Evolutionary conservation across 2,329 filamentous ascomycete genomes (phyloP), one percentile per base, ranked within the genome.

Genomic region (Phyllosticta citrichinensis): DNA sequence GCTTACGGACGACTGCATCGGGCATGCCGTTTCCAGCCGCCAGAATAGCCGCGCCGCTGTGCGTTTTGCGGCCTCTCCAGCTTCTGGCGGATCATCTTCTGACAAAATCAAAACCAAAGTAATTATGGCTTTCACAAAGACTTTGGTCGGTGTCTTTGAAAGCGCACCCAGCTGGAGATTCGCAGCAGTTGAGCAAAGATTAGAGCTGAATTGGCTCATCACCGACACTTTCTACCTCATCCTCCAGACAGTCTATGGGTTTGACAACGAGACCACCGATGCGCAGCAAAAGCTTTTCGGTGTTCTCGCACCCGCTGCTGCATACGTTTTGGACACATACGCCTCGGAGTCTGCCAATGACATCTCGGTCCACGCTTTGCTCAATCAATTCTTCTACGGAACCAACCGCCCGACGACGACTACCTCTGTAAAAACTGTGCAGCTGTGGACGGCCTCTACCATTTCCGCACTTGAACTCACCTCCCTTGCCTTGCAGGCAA

Each of bases 121-220:
- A 19, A 79, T 91, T 50, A 77, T 87, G 54, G 85, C 87, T 3
- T 88, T 93, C 67, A 86, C 87, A 6, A 86, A 88, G 65, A 86
- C 87, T 1, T 81, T 90, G 64, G 82, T 95, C 24, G 91, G 96
- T 68, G 83, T 95, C 6, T 87, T 95, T 66, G 91, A 96, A 75
- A 94, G 88, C 72, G 89, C 88, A 47, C 83, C 85, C 30, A 91
- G 86, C 5, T 99, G 93, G 94, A 87, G 87, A 66, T 97, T 95
- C 70, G 80, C 83, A 6, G 80, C 82, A 1, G 80, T 84, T 11
- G 78, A 85, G 25, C 87, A 92, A 65, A 85, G 87, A 52, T 83
- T 85, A 57, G 79, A 85, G 61, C 81, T 97, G 56, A 83, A 89
- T 62, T 80, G 81, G 19, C 80, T 81, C 52, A 83, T 96, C 25